Evolutionary conservation across 257 asterid genomes (phyloP).

Genomic region (Gardenia jasminoides): DNA sequence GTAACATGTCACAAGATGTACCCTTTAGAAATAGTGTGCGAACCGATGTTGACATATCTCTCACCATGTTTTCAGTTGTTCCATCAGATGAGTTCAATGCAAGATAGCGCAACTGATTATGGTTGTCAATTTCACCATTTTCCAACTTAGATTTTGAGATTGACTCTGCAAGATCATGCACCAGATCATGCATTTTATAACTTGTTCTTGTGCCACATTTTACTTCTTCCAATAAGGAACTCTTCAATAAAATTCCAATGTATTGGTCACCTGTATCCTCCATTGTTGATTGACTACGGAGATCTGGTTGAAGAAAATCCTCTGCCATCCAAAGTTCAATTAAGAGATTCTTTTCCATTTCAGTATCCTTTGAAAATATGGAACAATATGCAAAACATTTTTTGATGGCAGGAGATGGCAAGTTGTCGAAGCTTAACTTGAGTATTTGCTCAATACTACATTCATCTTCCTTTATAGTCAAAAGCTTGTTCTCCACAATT

Average conservation of each 20-base stretch:
- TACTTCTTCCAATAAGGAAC: constrained; percentile 34
- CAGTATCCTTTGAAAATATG: constrained; percentile 11
- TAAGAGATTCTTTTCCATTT: constrained; percentile 12
- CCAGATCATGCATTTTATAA: constrained; percentile 33
- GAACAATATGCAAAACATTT: constrained; percentile 39
- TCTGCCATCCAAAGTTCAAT: constrained; percentile 35
- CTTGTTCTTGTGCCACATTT: not conserved
- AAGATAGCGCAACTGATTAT: constrained; percentile 1
- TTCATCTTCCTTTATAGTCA: constrained; percentile 1
- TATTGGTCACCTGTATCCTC: constrained; percentile 13
- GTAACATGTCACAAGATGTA: not conserved
- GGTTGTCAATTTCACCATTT: not conserved
- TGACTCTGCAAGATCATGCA: constrained; percentile 32
- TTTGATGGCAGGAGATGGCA: constrained; percentile 21
- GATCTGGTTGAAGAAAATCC: constrained; percentile 22
- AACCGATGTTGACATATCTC: not conserved
- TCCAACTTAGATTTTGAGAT: constrained; percentile 6
- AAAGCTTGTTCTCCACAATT: constrained; percentile 2
- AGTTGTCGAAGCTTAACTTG: constrained; percentile 28
- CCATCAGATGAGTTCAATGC: not conserved
- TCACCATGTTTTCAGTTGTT: not conserved
- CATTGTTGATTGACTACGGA: not conserved
- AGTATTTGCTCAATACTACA: constrained; percentile 5
- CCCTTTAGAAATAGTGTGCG: constrained; percentile 14
- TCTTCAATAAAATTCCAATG: constrained; percentile 18